A percentile compares a stretch with the other conserved stretches of the same genome.
phyloP scores from a whole-genome alignment of 2,329 filamentous ascomycete species.

The Dactylellina haptotyla region DNA sequence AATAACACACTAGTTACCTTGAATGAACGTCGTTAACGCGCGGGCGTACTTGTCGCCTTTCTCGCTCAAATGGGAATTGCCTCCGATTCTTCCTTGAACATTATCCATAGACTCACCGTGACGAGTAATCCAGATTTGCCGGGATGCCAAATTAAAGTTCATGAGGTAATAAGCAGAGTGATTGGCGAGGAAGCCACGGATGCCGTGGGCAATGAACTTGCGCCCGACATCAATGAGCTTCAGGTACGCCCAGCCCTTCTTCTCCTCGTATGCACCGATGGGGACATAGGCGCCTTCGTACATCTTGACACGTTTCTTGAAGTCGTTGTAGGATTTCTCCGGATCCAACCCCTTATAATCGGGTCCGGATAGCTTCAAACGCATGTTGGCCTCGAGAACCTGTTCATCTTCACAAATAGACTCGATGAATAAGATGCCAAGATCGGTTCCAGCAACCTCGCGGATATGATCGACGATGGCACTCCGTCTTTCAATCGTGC shows the following conservation, averaged over 20 bases:
- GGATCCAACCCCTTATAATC: conserved; percentile 97
- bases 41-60: conserved; percentile 82
- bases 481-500: conserved; percentile 85
- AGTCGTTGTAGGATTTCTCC: conserved; percentile 82
- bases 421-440: conserved; percentile 94
- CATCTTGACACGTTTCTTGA: conserved; percentile 88
- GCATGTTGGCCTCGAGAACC: conserved; percentile 94
- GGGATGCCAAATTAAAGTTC: conserved; percentile 93
- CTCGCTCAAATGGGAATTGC: conserved; percentile 83
- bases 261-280: conserved; percentile 88
- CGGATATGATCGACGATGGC: conserved; percentile 85
- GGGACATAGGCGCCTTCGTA: conserved; percentile 96
- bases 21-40: conserved; percentile 82
- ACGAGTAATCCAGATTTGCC: conserved; percentile 97
- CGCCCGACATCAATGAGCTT: conserved; percentile 96
- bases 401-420: conserved; percentile 87
- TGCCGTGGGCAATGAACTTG: conserved; percentile 89
- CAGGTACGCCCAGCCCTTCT: conserved; percentile 90
- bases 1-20: conserved; percentile 45
- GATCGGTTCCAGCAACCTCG: conserved; percentile 79
- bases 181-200: conserved; percentile 89
- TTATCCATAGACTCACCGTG: conserved; percentile 91
- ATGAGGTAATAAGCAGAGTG: conserved; percentile 94
- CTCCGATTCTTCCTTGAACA: conserved; percentile 85
- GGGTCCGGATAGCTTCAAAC: conserved; percentile 91